These are phyloP conservation scores for Nicotiana tabacum DNA, from an alignment of 257 asterid genomes.

Conservation along the genomic window DNA sequence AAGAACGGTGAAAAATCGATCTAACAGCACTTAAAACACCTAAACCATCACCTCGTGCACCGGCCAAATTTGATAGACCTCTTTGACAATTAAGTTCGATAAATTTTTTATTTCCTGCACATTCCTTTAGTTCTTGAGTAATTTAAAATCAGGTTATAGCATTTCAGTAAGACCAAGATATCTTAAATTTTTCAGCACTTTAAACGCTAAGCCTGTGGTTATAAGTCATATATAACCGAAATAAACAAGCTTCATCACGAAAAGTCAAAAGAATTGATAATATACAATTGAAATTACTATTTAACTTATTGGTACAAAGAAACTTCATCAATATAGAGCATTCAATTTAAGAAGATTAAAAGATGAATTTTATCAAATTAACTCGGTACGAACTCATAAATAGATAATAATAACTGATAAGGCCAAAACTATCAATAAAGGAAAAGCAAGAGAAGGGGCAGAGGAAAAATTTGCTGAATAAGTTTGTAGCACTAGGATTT, in stretches of 20 bases:
- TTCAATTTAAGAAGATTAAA: neutral
- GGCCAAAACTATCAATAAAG: neutral
- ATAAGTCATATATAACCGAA: neutral
- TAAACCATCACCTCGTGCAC: neutral
- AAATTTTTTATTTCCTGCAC: neutral
- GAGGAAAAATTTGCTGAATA: neutral
- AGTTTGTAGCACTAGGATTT: neutral
- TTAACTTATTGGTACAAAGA: neutral
- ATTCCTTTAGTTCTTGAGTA: neutral
- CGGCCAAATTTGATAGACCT: neutral
- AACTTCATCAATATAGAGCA: neutral
- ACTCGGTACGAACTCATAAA: neutral
- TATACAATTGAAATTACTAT: neutral
- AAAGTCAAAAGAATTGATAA: neutral
- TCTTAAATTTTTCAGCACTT: neutral
- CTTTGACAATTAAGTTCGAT: neutral
- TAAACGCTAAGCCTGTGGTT: neutral
- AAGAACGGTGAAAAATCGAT: neutral
- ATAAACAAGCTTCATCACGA: neutral
- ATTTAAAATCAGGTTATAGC: neutral
- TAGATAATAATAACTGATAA: neutral
- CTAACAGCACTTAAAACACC: constrained; percentile 1
- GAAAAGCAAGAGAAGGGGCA: neutral
- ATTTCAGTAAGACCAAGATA: neutral
- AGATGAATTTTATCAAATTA: neutral